Percentiles rank a stretch among this genome's conserved stretches.
phyloP scores from a whole-genome alignment of 2,329 filamentous ascomycete genomes.

The Aspergillus tubingensis region DNA sequence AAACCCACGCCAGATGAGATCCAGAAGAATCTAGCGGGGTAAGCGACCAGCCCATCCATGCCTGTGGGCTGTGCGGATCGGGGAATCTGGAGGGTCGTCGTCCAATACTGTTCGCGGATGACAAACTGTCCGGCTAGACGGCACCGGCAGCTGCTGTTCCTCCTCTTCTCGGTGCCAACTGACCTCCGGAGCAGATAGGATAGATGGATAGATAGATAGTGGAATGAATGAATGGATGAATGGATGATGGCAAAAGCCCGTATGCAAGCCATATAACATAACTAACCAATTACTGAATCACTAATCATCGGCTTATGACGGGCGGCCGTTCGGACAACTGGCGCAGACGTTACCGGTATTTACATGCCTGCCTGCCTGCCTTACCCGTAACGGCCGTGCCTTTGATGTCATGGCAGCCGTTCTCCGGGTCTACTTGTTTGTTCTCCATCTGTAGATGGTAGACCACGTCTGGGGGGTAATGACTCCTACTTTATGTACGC shows the following conservation, averaged over 20 bases:
- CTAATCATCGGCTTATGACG: neutral
- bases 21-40: constrained; percentile 25
- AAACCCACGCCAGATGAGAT: constrained; percentile 18
- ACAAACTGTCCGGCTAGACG: constrained; percentile 11
- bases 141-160: constrained; percentile 2
- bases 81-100: constrained; percentile 9
- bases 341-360: neutral
- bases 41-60: constrained; percentile 11
- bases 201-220: neutral
- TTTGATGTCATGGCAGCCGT: neutral
- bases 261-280: no score
- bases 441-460: neutral
- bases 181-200: neutral
- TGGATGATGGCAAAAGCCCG: no score
- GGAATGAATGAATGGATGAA: neutral
- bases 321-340: constrained; percentile 7
- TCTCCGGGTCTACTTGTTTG: neutral
- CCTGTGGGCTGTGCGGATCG: constrained; percentile 12
- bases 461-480: no score
- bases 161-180: neutral
- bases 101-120: constrained; percentile 19
- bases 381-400: neutral
- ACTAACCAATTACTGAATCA: neutral
- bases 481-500: no score
- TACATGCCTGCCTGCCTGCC: neutral